phyloP scores from a whole-genome alignment of 768 basidiomycete species.

The Rhodotorula kratochvilovae region DNA sequence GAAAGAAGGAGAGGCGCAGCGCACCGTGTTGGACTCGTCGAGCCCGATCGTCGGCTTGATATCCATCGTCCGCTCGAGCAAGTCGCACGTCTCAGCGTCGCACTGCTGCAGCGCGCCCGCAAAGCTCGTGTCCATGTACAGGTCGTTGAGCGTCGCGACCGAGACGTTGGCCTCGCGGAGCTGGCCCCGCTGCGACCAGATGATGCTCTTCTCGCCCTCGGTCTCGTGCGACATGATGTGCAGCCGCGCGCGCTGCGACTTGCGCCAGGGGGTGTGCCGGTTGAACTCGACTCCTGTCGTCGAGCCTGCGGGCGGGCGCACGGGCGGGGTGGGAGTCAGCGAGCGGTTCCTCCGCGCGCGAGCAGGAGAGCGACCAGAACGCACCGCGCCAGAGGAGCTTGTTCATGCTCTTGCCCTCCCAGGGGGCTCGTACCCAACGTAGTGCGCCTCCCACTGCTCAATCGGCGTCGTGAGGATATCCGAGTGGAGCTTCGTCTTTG shows the following conservation, averaged over 20 bases:
- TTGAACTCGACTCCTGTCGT: constrained; percentile 50
- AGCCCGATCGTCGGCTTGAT: constrained; percentile 43
- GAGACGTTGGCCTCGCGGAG: constrained; percentile 33
- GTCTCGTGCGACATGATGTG: constrained; percentile 47
- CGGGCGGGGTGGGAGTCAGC: not conserved
- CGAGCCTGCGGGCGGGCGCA: constrained; percentile 28
- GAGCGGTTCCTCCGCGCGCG: not conserved
- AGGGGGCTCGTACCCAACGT: constrained; percentile 44
- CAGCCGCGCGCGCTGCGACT: constrained; percentile 48
- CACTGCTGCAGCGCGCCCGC: constrained; percentile 42
- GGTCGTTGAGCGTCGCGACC: constrained; percentile 36
- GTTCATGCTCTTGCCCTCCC: constrained; percentile 48
- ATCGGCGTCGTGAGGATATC: constrained; percentile 93
- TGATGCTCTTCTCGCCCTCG: constrained; percentile 47
- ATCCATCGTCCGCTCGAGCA: constrained; percentile 38
- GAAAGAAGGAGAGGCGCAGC: not conserved
- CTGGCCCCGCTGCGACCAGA: constrained; percentile 46
- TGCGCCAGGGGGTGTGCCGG: constrained; percentile 48
- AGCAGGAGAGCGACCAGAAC: not conserved
- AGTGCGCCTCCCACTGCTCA: constrained; percentile 67
- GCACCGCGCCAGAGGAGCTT: constrained; percentile 50
- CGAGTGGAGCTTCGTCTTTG: constrained; percentile 72
- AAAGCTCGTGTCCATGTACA: constrained; percentile 43
- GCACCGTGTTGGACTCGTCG: constrained; percentile 34
- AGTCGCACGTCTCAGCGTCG: constrained; percentile 41